A percentile compares a stretch with the other conserved stretches of the same genome.
These are phyloP conservation scores for Myxozyma geophila DNA, from an alignment of 805 yeast genomes.

Conservation along the genomic window DNA sequence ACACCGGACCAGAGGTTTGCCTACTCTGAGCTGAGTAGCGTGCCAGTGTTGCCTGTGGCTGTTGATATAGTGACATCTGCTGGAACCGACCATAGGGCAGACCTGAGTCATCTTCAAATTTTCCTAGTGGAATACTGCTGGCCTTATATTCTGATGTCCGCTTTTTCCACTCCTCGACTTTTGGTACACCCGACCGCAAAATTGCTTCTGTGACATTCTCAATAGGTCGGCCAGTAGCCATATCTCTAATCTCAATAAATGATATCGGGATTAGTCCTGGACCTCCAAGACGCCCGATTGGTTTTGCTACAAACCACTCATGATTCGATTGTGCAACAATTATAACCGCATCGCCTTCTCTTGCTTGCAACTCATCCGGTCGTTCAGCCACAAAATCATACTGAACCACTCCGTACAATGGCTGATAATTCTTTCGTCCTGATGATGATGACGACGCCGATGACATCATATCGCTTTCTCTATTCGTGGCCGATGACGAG, in stretches of 20 bases:
- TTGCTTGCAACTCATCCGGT: constrained; percentile 81
- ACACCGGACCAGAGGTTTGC: constrained; percentile 2
- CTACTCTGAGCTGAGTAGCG: constrained; percentile 10
- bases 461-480: constrained; percentile 22
- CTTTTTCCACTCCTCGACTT: constrained; percentile 94
- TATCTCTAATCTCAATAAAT: constrained; percentile 83
- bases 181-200: constrained; percentile 72
- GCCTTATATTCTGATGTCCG: constrained; percentile 92
- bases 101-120: constrained; percentile 49
- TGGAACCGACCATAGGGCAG: constrained; percentile 26
- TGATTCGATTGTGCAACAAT: constrained; percentile 94
- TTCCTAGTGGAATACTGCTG: constrained; percentile 74
- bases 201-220: constrained; percentile 64
- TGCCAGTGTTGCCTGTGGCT: constrained; percentile 3
- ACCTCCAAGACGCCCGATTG: constrained; percentile 87
- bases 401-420: constrained; percentile 80
- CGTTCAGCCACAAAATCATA: constrained; percentile 85
- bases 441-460: constrained; percentile 31
- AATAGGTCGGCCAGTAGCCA: constrained; percentile 64
- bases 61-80: constrained; percentile 25
- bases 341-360: constrained; percentile 85
- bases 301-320: constrained; percentile 98
- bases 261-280: constrained; percentile 95
- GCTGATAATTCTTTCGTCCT: constrained; percentile 38
- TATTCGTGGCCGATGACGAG: constrained; percentile 10